Evolutionary conservation across 495 filamentous ascomycete species (phyloP).

Genomic region (Halenospora varia): DNA sequence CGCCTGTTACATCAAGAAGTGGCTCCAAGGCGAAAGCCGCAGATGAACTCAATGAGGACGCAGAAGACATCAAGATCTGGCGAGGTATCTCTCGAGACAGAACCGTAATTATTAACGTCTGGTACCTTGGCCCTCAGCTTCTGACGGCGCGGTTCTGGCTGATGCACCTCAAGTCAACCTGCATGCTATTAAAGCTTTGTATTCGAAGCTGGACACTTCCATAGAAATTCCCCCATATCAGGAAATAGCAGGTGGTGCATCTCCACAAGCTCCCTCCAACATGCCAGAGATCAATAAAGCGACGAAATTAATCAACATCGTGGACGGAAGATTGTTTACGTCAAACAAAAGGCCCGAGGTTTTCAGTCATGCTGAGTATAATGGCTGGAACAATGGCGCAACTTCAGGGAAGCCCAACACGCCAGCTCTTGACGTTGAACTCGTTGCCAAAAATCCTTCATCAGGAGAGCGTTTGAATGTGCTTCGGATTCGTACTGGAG

Average conservation of each 20-base stretch:
- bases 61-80: conserved; percentile 41
- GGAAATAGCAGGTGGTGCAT: conserved; percentile 27
- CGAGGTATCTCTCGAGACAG: conserved; percentile 67
- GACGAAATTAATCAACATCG: conserved; percentile 42
- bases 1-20: neutral
- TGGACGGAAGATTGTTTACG: conserved; percentile 44
- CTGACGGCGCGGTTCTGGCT: neutral
- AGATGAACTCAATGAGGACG: neutral
- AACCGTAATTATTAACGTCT: conserved; percentile 60
- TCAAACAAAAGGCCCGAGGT: neutral
- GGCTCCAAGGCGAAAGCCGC: neutral
- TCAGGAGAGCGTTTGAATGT: conserved; percentile 45
- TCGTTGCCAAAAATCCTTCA: conserved; percentile 1
- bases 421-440: neutral
- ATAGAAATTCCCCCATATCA: conserved; percentile 59
- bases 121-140: conserved; percentile 45
- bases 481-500: conserved; percentile 60
- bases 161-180: conserved; percentile 54
- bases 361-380: neutral
- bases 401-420: neutral
- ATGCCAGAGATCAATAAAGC: neutral
- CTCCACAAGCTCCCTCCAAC: neutral
- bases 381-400: neutral
- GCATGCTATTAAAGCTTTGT: conserved; percentile 62
- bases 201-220: conserved; percentile 69